phyloP scores from a whole-genome alignment of 1,284 basidiomycete genomes.

The Rhizoctonia solani region DNA sequence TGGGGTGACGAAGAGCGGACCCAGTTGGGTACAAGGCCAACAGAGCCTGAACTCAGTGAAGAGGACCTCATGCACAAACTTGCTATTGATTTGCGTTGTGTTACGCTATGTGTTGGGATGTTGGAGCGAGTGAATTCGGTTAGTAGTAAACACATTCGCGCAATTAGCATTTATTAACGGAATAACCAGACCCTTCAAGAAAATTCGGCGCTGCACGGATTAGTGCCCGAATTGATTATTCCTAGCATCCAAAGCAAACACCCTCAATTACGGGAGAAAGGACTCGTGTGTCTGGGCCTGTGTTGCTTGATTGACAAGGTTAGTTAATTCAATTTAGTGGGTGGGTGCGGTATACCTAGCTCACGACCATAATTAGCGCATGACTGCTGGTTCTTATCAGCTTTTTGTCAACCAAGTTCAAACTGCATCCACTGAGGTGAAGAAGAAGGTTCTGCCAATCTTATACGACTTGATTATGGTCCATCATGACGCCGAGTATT shows the following conservation, averaged over 20 bases:
- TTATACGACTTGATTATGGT: constrained; percentile 92
- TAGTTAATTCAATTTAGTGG: constrained; percentile 54
- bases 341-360: constrained; percentile 88
- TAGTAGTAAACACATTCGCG: constrained; percentile 44
- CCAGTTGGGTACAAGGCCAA: not conserved
- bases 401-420: constrained; percentile 88
- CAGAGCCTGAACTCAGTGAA: constrained; percentile 36
- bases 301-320: constrained; percentile 86
- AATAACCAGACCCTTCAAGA: constrained; percentile 78
- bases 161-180: not conserved
- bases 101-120: constrained; percentile 89
- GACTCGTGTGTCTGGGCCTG: constrained; percentile 82
- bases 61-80: constrained; percentile 67
- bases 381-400: constrained; percentile 90
- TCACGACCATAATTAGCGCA: constrained; percentile 81
- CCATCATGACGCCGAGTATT: constrained; percentile 69
- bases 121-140: constrained; percentile 90
- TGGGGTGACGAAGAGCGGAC: constrained; percentile 48
- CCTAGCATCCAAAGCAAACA: constrained; percentile 91
- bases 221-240: constrained; percentile 87
- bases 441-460: constrained; percentile 80
- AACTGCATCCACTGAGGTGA: constrained; percentile 74
- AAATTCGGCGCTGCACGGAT: constrained; percentile 90
- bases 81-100: constrained; percentile 77
- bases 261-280: constrained; percentile 80